Percentiles rank a stretch among this genome's conserved stretches.
phyloP scores from a whole-genome alignment of 1,284 basidiomycete genomes.

The Melampsora abietis-canadensis region DNA sequence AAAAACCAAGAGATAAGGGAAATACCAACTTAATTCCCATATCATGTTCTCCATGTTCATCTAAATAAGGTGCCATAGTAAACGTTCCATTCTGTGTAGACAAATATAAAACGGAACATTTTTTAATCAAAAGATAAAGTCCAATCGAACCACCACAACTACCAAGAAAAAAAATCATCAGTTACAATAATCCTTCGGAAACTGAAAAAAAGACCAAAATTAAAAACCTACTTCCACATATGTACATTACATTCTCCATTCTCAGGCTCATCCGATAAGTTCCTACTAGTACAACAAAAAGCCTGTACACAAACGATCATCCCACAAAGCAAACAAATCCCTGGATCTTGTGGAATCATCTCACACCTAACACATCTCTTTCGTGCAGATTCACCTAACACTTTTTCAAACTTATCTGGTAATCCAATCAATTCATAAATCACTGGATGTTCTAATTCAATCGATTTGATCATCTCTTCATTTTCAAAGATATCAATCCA shows the following conservation, averaged over 20 bases:
- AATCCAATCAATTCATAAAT: constrained; percentile 80
- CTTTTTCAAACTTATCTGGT: constrained; percentile 74
- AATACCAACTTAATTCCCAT: constrained; percentile 74
- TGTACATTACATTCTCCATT: constrained; percentile 92
- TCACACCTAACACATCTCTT: constrained; percentile 72
- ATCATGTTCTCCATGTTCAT: constrained; percentile 91
- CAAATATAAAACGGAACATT: constrained; percentile 86
- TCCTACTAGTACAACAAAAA: constrained; percentile 80
- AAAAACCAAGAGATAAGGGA: background rate
- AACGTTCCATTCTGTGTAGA: constrained; percentile 86
- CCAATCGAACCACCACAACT: constrained; percentile 88
- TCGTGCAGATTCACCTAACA: constrained; percentile 71
- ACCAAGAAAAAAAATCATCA: constrained; percentile 42
- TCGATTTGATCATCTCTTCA: constrained; percentile 54
- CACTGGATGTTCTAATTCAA: constrained; percentile 75
- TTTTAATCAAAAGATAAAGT: constrained; percentile 85
- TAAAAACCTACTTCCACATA: constrained; percentile 72
- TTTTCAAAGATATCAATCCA: constrained; percentile 50
- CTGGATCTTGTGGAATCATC: constrained; percentile 77
- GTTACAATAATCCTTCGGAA: background rate
- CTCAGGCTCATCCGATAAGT: constrained; percentile 59
- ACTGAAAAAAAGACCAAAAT: background rate
- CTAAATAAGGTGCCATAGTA: constrained; percentile 83
- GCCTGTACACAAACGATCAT: constrained; percentile 83
- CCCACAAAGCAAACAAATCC: constrained; percentile 88